A percentile compares a stretch with the other conserved stretches of the same genome.
These are phyloP conservation scores for Metschnikowia vanudenii DNA, from an alignment of 805 yeast species.

Conservation along the genomic window DNA sequence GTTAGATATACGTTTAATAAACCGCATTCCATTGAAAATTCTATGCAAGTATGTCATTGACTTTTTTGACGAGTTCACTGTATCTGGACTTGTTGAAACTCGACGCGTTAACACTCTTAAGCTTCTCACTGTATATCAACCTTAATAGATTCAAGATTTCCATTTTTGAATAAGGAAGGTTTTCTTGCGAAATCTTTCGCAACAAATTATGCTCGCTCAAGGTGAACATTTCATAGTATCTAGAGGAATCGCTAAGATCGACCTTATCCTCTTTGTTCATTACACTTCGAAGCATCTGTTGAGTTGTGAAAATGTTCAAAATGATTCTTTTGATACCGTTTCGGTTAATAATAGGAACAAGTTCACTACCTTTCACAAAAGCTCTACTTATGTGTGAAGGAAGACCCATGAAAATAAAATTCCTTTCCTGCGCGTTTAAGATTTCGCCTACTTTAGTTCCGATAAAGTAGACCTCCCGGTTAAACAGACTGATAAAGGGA, in stretches of 20 bases:
- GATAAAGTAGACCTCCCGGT: constrained; percentile 45
- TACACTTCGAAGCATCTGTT: constrained; percentile 65
- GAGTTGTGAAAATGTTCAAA: constrained; percentile 62
- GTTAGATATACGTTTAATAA: constrained; percentile 1
- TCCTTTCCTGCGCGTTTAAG: constrained; percentile 33
- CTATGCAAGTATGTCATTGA: constrained; percentile 16
- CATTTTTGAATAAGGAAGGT: constrained; percentile 35
- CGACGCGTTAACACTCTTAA: constrained; percentile 38
- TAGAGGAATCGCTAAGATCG: constrained; percentile 51
- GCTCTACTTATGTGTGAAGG: constrained; percentile 50
- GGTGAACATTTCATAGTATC: constrained; percentile 57
- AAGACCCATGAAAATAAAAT: constrained; percentile 44
- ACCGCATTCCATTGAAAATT: not conserved
- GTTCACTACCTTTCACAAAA: constrained; percentile 51
- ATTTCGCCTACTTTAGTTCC: constrained; percentile 41
- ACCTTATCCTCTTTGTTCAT: constrained; percentile 51
- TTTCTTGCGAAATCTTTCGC: constrained; percentile 37
- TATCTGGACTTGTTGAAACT: constrained; percentile 40
- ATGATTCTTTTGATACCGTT: constrained; percentile 60
- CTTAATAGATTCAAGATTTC: constrained; percentile 54
- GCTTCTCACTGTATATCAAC: constrained; percentile 48
- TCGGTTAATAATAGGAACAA: constrained; percentile 50
- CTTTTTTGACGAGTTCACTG: constrained; percentile 33
- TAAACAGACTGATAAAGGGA: constrained; percentile 49
- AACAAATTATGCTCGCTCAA: constrained; percentile 47